Base-by-base conservation (phyloP, 495 filamentous ascomycete genomes). In the Glonium stellatum region DNA sequence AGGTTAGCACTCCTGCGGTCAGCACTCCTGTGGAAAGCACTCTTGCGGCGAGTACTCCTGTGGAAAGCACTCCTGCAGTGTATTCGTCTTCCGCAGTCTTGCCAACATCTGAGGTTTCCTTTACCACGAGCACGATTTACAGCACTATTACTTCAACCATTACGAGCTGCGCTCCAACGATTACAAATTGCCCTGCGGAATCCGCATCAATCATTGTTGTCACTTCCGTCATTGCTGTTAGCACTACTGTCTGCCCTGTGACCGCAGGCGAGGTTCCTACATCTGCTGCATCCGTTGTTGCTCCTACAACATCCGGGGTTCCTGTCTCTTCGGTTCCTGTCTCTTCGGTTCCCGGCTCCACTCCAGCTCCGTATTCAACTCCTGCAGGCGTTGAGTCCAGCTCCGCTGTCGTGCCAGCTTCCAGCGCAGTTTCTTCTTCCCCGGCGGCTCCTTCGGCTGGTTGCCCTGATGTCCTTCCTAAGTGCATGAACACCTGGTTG, bases 401-500 rank as follows among this genome's bases (percentile, higher is more conserved):
- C 48, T 25, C 48, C 21, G 37, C 34, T 55, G 21, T 25, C 37
- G n/a, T 39, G 23, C 53, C 53, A 36, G 34, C 58, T 31, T 46
- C 51, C n/a, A 59, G 36, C 19, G 27, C 27, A 6, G 27, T 19
- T 11, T 21, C 41, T 25, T 23, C 59, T 18, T 19, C 49, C 18
- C n/a, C 58, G 1, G 3, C 52, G 31, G 15, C 51, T 31, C 48
- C 48, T 31, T n/a, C 58, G 21, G 18, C 18, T 18, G 22, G 25
- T 31, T 90, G 85, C 80, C 91, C 92, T 51, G 75, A 75, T 57
- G 80, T 88, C 42, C 85, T 97, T 15, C 90, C 92, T 55, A 84
- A 84, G 62, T 97, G 92, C 77, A 79, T 97, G 76, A 95, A 96
- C 82, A 96, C 92, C 65, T 97, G 90, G 89, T 72, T 95, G 63